Percentiles rank a stretch among this genome's conserved stretches.
Evolutionary conservation across 2,329 filamentous ascomycete species (phyloP).

Genomic region (Nothophoma quercina): DNA sequence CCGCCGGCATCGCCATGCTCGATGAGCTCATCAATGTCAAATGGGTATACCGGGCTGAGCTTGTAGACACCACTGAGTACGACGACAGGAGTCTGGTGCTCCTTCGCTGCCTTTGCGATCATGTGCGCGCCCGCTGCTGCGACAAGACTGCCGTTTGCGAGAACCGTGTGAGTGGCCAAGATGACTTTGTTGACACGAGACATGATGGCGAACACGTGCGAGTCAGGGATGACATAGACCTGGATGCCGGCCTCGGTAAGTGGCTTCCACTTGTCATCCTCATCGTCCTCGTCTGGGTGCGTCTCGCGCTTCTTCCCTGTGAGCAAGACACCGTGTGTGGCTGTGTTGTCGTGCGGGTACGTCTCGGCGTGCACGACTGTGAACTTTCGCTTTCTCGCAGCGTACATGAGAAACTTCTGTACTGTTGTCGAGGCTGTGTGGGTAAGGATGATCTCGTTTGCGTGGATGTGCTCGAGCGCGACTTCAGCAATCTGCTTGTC

Average conservation of each 20-base stretch:
- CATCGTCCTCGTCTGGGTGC: conserved; percentile 60
- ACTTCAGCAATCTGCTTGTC: conserved; percentile 92
- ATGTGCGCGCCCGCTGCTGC: conserved; percentile 83
- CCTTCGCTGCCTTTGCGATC: conserved; percentile 84
- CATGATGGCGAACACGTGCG: conserved; percentile 91
- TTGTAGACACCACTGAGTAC: conserved; percentile 93
- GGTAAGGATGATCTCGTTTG: conserved; percentile 89
- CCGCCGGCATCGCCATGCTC: conserved; percentile 85
- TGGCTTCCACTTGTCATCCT: conserved; percentile 72
- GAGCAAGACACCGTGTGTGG: conserved; percentile 67
- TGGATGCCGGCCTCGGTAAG: conserved; percentile 79
- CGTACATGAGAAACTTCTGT: conserved; percentile 86
- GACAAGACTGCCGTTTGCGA: conserved; percentile 86
- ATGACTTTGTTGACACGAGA: conserved; percentile 95
- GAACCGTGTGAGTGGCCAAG: conserved; percentile 83
- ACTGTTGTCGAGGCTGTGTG: conserved; percentile 87
- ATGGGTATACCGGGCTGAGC: conserved; percentile 87
- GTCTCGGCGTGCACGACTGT: conserved; percentile 85
- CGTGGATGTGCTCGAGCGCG: conserved; percentile 90
- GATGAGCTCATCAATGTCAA: conserved; percentile 80
- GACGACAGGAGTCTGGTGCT: conserved; percentile 83
- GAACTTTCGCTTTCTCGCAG: conserved; percentile 88
- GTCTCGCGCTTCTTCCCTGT: conserved; percentile 60
- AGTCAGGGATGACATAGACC: conserved; percentile 84
- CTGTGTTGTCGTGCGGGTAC: conserved; percentile 72